A percentile compares a stretch with the other conserved stretches of the same genome.
These are phyloP conservation scores for Picea sitchensis DNA, from an alignment of 75 land plant genomes.

Conservation along the genomic window DNA sequence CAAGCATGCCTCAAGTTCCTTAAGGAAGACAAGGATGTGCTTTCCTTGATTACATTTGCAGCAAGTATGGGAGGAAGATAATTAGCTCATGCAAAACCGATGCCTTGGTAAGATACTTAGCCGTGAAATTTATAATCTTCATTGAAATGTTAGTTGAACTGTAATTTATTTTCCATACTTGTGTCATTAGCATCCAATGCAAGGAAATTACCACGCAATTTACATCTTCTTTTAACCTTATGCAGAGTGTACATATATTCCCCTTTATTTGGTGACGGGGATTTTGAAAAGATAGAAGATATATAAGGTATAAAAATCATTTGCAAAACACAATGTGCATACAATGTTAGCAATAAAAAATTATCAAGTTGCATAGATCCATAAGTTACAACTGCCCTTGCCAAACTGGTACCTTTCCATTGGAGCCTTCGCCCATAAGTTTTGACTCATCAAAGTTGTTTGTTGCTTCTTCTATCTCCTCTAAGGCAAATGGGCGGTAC, in stretches of 20 bases:
- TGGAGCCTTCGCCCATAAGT: constrained; percentile 65
- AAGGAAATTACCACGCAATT: not conserved
- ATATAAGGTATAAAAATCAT: not conserved
- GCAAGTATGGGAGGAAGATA: not conserved
- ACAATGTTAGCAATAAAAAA: not conserved
- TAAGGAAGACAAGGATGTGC: not conserved
- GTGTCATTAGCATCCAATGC: not conserved
- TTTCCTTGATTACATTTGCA: not conserved
- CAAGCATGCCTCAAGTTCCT: not conserved
- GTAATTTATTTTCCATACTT: not conserved
- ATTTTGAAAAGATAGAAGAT: not conserved
- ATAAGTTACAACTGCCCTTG: not conserved
- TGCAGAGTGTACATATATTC: not conserved
- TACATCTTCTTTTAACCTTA: not conserved
- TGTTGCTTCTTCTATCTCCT: constrained; percentile 91
- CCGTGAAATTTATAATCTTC: not conserved
- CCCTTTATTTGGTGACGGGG: not conserved
- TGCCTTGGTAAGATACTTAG: not conserved
- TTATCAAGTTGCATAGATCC: not conserved
- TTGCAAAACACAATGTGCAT: not conserved
- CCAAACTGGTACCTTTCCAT: constrained; percentile 66
- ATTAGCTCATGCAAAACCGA: not conserved
- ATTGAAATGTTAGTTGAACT: not conserved
- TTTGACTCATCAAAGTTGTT: constrained; percentile 64
- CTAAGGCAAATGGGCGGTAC: constrained; percentile 57